phyloP scores from a whole-genome alignment of 2,329 filamentous ascomycete species.

The Penicillium griseofulvum region DNA sequence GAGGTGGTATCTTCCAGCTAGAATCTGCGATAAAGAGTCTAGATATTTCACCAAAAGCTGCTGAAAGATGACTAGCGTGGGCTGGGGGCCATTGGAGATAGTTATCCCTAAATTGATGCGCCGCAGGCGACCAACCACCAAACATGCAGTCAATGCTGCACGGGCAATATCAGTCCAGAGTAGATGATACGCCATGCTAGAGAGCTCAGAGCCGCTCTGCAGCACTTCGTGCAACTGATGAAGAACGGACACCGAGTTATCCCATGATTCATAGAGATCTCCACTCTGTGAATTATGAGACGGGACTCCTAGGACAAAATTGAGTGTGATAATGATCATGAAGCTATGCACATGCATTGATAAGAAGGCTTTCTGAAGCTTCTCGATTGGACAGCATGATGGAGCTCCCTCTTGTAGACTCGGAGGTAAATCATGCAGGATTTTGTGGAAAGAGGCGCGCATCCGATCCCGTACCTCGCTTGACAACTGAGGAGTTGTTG shows the following conservation, averaged over 20 bases:
- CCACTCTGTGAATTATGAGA: background rate
- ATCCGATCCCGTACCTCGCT: background rate
- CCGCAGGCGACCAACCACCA: background rate
- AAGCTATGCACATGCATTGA: background rate
- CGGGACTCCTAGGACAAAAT: background rate
- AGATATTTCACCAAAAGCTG: background rate
- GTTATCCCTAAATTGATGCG: background rate
- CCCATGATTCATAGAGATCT: background rate
- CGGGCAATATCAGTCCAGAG: background rate
- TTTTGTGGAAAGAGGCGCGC: background rate
- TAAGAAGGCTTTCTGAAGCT: background rate
- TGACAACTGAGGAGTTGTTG: conserved; percentile 1
- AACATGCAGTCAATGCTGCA: background rate
- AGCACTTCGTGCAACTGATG: background rate
- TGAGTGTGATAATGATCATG: background rate
- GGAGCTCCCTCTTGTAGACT: background rate
- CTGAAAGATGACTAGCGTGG: background rate
- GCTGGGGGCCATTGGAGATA: background rate
- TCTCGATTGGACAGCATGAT: background rate
- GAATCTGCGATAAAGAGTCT: background rate
- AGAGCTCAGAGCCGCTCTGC: background rate
- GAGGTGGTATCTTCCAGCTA: background rate
- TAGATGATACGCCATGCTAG: background rate
- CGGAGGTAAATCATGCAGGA: background rate
- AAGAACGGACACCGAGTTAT: background rate